Percentiles rank a stretch among this genome's conserved stretches.
Evolutionary conservation across 257 asterid genomes (phyloP).

Genomic region (Gardenia jasminoides): DNA sequence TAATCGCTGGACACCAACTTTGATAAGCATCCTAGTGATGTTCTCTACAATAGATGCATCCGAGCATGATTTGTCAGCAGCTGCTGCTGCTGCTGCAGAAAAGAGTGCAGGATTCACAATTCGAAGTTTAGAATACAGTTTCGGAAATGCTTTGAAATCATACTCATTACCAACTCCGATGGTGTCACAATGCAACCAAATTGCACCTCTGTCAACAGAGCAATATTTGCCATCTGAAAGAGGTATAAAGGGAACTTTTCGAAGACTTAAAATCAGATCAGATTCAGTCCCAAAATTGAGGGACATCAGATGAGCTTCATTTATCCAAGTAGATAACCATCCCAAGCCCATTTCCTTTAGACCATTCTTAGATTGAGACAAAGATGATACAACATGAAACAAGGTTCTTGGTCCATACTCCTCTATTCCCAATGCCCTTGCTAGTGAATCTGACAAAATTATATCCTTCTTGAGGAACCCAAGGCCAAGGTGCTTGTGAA

Average conservation of each 20-base stretch:
- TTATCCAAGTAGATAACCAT: constrained; percentile 83
- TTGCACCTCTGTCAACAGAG: constrained; percentile 61
- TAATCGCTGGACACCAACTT: constrained; percentile 81
- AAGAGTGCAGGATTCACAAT: constrained; percentile 70
- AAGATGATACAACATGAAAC: constrained; percentile 52
- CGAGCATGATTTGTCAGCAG: constrained; percentile 43
- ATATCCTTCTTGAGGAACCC: constrained; percentile 79
- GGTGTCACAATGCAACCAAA: constrained; percentile 75
- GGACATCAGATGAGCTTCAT: constrained; percentile 52
- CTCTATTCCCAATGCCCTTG: constrained; percentile 81
- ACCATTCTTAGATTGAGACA: constrained; percentile 56
- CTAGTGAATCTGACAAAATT: constrained; percentile 73
- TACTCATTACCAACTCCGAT: constrained; percentile 48
- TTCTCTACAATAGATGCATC: constrained; percentile 48
- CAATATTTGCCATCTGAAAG: constrained; percentile 74
- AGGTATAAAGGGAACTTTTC: constrained; percentile 73
- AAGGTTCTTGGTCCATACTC: constrained; percentile 80
- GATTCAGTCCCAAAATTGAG: constrained; percentile 40
- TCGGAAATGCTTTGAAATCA: constrained; percentile 59
- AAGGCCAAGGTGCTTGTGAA: constrained; percentile 81
- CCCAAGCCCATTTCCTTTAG: constrained; percentile 64
- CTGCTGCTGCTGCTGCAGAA: constrained; percentile 53
- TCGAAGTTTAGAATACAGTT: constrained; percentile 60
- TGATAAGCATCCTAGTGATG: constrained; percentile 68
- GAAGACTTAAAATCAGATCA: constrained; percentile 51